These are phyloP conservation scores for Capillidium heterosporum DNA, from an alignment of 371 early-diverging fungal genomes.

Conservation along the genomic window DNA sequence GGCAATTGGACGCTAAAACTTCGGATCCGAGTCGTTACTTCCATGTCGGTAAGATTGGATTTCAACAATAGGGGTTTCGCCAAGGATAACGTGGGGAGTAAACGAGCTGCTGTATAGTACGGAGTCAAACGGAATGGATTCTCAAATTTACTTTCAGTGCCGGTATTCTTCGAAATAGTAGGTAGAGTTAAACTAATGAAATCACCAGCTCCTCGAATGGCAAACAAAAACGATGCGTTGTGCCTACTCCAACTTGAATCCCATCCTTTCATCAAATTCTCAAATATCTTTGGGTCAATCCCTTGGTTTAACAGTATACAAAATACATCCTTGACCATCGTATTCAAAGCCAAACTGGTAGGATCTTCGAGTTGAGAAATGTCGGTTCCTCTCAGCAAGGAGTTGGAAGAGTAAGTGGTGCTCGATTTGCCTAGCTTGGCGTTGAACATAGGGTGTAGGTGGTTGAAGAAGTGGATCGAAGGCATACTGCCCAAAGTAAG, in stretches of 20 bases:
- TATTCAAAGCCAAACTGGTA: neutral
- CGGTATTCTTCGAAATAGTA: neutral
- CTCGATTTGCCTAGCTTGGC: neutral
- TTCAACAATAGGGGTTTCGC: neutral
- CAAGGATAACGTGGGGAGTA: neutral
- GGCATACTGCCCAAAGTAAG: neutral
- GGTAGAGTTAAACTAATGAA: neutral
- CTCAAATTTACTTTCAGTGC: neutral
- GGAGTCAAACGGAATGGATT: neutral
- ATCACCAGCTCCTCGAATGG: neutral
- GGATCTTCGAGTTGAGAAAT: neutral
- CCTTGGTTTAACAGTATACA: neutral
- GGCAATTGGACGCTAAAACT: slow-evolving; percentile 17
- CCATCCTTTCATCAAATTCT: too few species aligned
- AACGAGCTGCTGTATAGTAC: neutral
- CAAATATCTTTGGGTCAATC: too few species aligned
- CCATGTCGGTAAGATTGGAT: neutral
- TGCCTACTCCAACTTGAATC: too few species aligned
- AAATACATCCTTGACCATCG: neutral
- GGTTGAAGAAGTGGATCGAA: neutral
- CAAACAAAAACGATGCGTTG: neutral
- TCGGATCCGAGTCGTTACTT: neutral
- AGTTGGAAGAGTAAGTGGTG: too few species aligned
- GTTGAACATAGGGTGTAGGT: neutral
- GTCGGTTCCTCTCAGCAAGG: too few species aligned